Percentiles rank a stretch among this genome's conserved stretches.
Evolutionary conservation across 768 basidiomycete genomes (phyloP).

Genomic region (Lentinula guzmanii): DNA sequence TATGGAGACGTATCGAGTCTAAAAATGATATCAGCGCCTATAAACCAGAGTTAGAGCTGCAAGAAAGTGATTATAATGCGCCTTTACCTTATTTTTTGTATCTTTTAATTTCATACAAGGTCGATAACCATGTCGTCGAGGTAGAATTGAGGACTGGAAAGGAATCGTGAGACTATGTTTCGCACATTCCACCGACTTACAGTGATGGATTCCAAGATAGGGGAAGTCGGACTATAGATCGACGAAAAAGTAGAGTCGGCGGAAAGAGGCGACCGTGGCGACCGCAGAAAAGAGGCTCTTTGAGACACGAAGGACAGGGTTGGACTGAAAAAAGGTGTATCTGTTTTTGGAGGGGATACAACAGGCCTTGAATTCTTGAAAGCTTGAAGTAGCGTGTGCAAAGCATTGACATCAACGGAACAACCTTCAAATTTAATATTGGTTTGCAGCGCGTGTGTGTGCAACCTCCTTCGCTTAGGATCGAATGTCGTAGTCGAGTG

Average conservation of each 20-base stretch:
- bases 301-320: neutral
- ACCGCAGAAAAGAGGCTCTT: slow-evolving; percentile 2
- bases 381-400: neutral
- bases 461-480: slow-evolving; percentile 48
- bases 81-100: slow-evolving; percentile 30
- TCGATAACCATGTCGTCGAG: slow-evolving; percentile 32
- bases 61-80: neutral
- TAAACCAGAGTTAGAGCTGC: neutral
- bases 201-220: slow-evolving; percentile 37
- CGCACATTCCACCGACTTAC: slow-evolving; percentile 23
- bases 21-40: slow-evolving; percentile 46
- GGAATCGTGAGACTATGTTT: neutral
- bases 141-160: slow-evolving; percentile 40
- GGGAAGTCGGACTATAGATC: slow-evolving; percentile 17
- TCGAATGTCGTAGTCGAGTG: slow-evolving; percentile 48
- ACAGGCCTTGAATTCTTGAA: neutral
- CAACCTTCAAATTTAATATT: slow-evolving; percentile 41
- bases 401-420: slow-evolving; percentile 37
- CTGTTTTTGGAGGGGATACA: neutral
- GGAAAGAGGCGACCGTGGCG: slow-evolving; percentile 14
- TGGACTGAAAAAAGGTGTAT: neutral
- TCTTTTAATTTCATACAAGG: slow-evolving; percentile 35
- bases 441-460: slow-evolving; percentile 45
- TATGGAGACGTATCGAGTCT: slow-evolving; percentile 31
- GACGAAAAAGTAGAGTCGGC: slow-evolving; percentile 8